phyloP scores from a whole-genome alignment of 2,329 filamentous ascomycete genomes.

The Aspergillus sojae region DNA sequence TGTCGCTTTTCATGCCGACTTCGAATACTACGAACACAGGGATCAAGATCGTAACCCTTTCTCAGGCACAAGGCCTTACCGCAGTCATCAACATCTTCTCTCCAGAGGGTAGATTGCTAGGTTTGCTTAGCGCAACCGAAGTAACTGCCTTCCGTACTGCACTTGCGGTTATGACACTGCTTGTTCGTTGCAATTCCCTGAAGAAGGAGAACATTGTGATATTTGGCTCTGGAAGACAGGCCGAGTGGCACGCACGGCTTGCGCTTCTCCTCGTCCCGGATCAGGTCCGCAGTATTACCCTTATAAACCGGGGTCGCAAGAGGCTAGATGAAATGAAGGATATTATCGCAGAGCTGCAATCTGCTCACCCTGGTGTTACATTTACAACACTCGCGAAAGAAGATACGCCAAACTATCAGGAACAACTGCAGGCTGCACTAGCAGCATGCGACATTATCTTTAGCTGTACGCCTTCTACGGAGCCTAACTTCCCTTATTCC shows the following conservation, averaged over 20 bases:
- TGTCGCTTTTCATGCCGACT: slow-evolving; percentile 75
- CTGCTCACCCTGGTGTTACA: slow-evolving; percentile 39
- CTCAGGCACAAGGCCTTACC: slow-evolving; percentile 49
- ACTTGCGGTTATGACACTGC: slow-evolving; percentile 68
- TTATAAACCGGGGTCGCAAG: slow-evolving; percentile 71
- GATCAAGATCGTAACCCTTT: slow-evolving; percentile 71
- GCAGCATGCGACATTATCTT: slow-evolving; percentile 49
- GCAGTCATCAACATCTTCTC: slow-evolving; percentile 72
- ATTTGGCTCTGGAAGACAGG: slow-evolving; percentile 54
- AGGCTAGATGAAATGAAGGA: slow-evolving; percentile 55
- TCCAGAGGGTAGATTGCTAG: slow-evolving; percentile 63
- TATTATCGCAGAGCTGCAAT: slow-evolving; percentile 36
- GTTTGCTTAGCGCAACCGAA: slow-evolving; percentile 72
- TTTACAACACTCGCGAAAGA: slow-evolving; percentile 58
- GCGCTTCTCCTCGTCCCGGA: slow-evolving; percentile 50
- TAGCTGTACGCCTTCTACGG: slow-evolving; percentile 51
- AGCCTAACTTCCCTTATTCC: slow-evolving; percentile 45
- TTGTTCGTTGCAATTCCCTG: slow-evolving; percentile 48
- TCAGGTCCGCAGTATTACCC: slow-evolving; percentile 65
- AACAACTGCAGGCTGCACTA: slow-evolving; percentile 32
- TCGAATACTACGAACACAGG: slow-evolving; percentile 65
- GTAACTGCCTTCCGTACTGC: slow-evolving; percentile 82
- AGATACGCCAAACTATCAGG: slow-evolving; percentile 56
- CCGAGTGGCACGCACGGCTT: slow-evolving; percentile 54
- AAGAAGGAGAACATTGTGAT: slow-evolving; percentile 44